Conservation (phyloP, 306 rosid species). For the Dalbergia cochinchinensis region DNA sequence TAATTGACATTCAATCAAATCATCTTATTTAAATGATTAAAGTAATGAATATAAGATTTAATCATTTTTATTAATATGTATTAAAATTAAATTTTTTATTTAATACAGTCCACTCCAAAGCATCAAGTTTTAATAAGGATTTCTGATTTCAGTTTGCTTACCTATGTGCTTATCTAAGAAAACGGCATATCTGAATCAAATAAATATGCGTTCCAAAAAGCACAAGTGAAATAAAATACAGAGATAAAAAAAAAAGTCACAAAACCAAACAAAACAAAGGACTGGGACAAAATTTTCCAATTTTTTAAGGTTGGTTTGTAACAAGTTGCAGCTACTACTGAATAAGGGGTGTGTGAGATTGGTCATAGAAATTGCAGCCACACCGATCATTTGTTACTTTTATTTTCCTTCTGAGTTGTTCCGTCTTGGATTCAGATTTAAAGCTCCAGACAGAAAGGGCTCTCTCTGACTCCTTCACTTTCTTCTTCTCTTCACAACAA, state of each 20-base stretch:
- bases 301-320: constrained; percentile 1
- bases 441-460: constrained; percentile 14
- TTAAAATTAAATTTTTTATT: too few species aligned
- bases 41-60: too few species aligned
- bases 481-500: background rate
- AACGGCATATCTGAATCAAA: background rate
- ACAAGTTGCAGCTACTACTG: constrained; percentile 25
- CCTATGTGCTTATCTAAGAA: background rate
- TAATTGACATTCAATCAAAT: too few species aligned
- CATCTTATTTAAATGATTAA: too few species aligned
- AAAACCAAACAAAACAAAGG: background rate
- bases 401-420: background rate
- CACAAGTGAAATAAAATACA: background rate
- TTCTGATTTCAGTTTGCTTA: background rate
- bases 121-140: too few species aligned
- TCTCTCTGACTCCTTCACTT: background rate
- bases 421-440: background rate
- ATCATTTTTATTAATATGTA: too few species aligned
- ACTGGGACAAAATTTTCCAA: constrained; percentile 8
- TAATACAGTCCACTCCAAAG: too few species aligned
- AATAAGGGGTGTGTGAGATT: constrained; percentile 34
- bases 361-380: constrained; percentile 56
- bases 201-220: background rate
- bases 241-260: background rate
- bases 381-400: background rate